Conservation (phyloP, 1,284 basidiomycete genomes). For the Apiotrichum sp. region DNA sequence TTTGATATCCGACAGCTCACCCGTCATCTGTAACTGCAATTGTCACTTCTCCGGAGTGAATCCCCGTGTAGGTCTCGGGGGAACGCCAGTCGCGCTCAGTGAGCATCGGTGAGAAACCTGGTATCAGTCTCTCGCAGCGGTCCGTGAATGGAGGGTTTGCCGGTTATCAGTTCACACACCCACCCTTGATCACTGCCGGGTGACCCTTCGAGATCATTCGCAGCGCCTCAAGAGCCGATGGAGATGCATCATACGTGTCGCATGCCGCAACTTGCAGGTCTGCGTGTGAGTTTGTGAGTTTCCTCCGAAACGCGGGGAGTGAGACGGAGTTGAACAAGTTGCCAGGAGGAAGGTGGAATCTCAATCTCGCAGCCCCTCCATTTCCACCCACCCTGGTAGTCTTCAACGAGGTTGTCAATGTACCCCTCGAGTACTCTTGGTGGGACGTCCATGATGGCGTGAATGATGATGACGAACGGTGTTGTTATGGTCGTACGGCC, state of each 20-base stretch:
- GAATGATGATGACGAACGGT: too few relatives aligned
- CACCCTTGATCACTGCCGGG: constrained; percentile 70
- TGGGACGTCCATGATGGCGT: neutral
- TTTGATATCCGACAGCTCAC: constrained; percentile 44
- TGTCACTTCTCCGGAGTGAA: constrained; percentile 57
- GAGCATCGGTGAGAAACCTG: constrained; percentile 28
- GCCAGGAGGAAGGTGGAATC: too few relatives aligned
- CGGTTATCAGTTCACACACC: too few relatives aligned
- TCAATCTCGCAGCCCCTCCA: too few relatives aligned
- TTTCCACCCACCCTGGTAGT: constrained; percentile 15
- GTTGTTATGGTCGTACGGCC: too few relatives aligned
- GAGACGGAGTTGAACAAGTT: too few relatives aligned
- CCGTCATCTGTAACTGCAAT: constrained; percentile 80
- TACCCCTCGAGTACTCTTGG: constrained; percentile 3
- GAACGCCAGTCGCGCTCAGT: constrained; percentile 21
- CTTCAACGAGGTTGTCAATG: constrained; percentile 10
- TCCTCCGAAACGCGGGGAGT: neutral
- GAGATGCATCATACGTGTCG: constrained; percentile 55
- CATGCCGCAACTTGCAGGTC: constrained; percentile 34
- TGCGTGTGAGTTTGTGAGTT: constrained; percentile 3
- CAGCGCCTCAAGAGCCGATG: constrained; percentile 66
- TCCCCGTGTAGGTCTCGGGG: constrained; percentile 33
- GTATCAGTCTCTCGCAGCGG: constrained; percentile 7
- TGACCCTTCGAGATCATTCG: constrained; percentile 65
- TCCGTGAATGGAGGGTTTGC: neutral